These are phyloP conservation scores for Corynascus novoguineensis DNA, from an alignment of 495 filamentous ascomycete genomes.

Conservation along the genomic window DNA sequence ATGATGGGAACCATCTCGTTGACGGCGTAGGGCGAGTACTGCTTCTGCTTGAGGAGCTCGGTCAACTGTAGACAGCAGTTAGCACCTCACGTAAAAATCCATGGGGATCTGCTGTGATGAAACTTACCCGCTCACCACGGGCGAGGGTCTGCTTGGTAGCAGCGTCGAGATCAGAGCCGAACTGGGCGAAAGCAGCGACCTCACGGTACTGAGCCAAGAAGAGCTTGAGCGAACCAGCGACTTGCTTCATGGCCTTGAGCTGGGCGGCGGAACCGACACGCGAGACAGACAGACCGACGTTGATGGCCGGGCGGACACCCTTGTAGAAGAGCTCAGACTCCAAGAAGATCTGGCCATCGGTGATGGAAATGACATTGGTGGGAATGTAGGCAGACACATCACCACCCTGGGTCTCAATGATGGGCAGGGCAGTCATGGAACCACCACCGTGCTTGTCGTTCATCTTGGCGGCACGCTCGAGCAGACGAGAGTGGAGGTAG, in stretches of 20 bases:
- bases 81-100: conserved; percentile 20
- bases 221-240: conserved; percentile 98
- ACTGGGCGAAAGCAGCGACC: conserved; percentile 98
- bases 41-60: conserved; percentile 99
- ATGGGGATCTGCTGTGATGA: neutral
- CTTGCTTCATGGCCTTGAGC: conserved; percentile 99
- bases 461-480: conserved; percentile 99
- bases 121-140: conserved; percentile 94
- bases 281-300: conserved; percentile 99
- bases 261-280: conserved; percentile 99
- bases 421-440: conserved; percentile 92
- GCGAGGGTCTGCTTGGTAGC: conserved; percentile 97
- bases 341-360: conserved; percentile 99
- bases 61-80: conserved; percentile 53
- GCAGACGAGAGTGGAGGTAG: conserved; percentile 99
- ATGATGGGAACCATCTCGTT: conserved; percentile 99
- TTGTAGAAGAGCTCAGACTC: conserved; percentile 99
- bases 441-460: conserved; percentile 92
- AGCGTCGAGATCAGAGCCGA: conserved; percentile 99
- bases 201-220: conserved; percentile 99
- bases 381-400: conserved; percentile 99
- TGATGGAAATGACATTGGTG: conserved; percentile 99
- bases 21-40: conserved; percentile 98
- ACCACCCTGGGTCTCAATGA: conserved; percentile 99
- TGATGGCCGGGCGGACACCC: conserved; percentile 99